Base-by-base conservation (phyloP, 306 rosid genomes). In the Rosa lucieae region DNA sequence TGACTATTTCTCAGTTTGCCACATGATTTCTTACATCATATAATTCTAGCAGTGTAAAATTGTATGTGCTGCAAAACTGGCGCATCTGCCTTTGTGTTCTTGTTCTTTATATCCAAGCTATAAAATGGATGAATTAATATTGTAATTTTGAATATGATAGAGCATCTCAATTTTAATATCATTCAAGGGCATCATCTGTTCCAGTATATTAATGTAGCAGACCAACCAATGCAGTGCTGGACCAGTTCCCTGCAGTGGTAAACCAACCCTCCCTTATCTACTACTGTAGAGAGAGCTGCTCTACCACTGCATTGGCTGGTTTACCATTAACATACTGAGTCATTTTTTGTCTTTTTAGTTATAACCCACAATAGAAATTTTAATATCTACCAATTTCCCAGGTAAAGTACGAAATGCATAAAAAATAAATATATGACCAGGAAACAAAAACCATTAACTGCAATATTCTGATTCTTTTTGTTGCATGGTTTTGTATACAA, bases 401-500 rank as follows among this genome's bases (percentile, higher is more conserved):
- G 11, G 72, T 18, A 18, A 40, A 67, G 3, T 18, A 18, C 26
- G 1, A 15, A 8, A 67, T 15, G 47, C 71, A 37, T 39, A 3
- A 72, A 29, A 71, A 72, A 48, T 49, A 51, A 72, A 20, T 21
- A 53, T 26, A 2, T 56, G 51, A 52, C 15, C n/a, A 17, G 18
- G 61, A 56, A 74, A 10, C 37, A 37, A 35, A 15, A 55, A 74
- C 37, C 17, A 40, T 44, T 74, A 18, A 58, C 18, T 74, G 17
- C 44, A 58, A 32, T 52, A 42, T 68, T 37, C 10, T 42, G 15
- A 10, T 58, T 59, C 17, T 73, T 78, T 62, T 77, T 56, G 61
- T 62, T 78, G 72, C 18, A 73, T 23, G 73, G 47, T 70, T 70
- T 84, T 37, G 21, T 55, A 77, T 65, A 52, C 72, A 21, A 73